Evolutionary conservation across 495 filamentous ascomycete species (phyloP), one percentile per base, ranked within the genome.

Genomic region (Aspergillus diversus): DNA sequence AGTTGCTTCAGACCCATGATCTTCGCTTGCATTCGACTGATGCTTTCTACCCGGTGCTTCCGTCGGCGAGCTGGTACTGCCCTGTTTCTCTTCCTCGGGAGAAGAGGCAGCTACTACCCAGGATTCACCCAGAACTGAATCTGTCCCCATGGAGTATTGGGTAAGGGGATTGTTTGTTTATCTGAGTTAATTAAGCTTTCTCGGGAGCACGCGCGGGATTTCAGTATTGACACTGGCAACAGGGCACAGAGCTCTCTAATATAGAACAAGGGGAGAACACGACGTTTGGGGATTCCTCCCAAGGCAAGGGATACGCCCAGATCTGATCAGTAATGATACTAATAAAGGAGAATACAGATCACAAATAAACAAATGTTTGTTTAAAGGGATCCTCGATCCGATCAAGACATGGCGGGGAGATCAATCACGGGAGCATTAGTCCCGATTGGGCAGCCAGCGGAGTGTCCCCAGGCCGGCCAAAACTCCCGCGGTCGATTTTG

Each of bases 31-130:
- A 57, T 61, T 55, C 17, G 21, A 33, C 13, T 31, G 55, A 50
- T n/a, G 56, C 46, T 35, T 61, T 34, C 34, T 48, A 33, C 37
- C 43, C 21, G 63, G 42, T 5, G 50, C 17, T n/a, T 46, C 16
- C 33, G 39, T 34, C 5, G 59, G 7, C 9, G 47, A 49, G 49
- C 49, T 8, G 15, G 21, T 2, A 27, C 43, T 34, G 13, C 21
- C 42, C 50, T 16, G 51, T 17, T 63, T 53, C 34, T 54, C 49
- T 8, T 68, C 65, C 15, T 70, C 66, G 31, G 62, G 35, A 16
- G 65, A 27, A 13, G 68, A 65, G 17, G 74, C 70, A 21, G 75
- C 67, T 9, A 77, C 69, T 39, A 80, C 73, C 77, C 77, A 80
- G 42, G 76, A 78, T 47, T 78, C 76, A 8, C 73, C 75, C 54